These are phyloP conservation scores for Diaporthe vaccinii DNA, from an alignment of 2,329 filamentous ascomycete genomes.

Conservation along the genomic window DNA sequence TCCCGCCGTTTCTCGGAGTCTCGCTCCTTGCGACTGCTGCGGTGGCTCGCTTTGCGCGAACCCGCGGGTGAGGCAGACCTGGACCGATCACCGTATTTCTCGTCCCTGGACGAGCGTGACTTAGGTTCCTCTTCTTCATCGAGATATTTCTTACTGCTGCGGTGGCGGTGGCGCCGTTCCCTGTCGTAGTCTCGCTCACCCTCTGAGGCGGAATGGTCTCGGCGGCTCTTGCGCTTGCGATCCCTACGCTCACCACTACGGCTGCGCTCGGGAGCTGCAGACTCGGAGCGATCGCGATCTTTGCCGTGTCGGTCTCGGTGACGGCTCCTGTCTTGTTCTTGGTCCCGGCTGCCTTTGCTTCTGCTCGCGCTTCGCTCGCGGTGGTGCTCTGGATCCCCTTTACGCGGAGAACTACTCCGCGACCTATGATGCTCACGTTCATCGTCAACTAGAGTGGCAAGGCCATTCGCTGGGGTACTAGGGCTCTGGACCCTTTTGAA, in stretches of 20 bases:
- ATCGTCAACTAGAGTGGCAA: slow-evolving; percentile 41
- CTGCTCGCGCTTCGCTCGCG: slow-evolving; percentile 46
- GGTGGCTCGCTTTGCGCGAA: slow-evolving; percentile 40
- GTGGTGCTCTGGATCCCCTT: slow-evolving; percentile 44
- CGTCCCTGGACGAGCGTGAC: slow-evolving; percentile 39
- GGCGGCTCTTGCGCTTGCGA: slow-evolving; percentile 40
- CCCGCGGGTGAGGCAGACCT: slow-evolving; percentile 43
- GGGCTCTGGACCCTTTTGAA: slow-evolving; percentile 50
- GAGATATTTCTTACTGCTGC: slow-evolving; percentile 40
- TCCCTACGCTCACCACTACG: slow-evolving; percentile 40
- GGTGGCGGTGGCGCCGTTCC: slow-evolving; percentile 38
- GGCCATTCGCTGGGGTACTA: slow-evolving; percentile 38
- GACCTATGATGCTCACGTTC: slow-evolving; percentile 54
- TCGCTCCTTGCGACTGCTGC: slow-evolving; percentile 43
- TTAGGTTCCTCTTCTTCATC: slow-evolving; percentile 40
- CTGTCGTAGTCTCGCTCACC: slow-evolving; percentile 41
- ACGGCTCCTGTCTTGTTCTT: slow-evolving; percentile 32
- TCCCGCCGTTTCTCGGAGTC: slow-evolving; percentile 43
- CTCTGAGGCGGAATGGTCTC: slow-evolving; percentile 35
- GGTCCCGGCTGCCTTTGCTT: slow-evolving; percentile 38
- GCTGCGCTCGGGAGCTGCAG: slow-evolving; percentile 30
- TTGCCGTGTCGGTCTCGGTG: slow-evolving; percentile 38
- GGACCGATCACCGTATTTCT: slow-evolving; percentile 41
- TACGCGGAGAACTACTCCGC: slow-evolving; percentile 61
- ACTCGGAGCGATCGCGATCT: slow-evolving; percentile 37